These are phyloP conservation scores for Silybum marianum DNA, from an alignment of 129 eudicot species.

Conservation along the genomic window DNA sequence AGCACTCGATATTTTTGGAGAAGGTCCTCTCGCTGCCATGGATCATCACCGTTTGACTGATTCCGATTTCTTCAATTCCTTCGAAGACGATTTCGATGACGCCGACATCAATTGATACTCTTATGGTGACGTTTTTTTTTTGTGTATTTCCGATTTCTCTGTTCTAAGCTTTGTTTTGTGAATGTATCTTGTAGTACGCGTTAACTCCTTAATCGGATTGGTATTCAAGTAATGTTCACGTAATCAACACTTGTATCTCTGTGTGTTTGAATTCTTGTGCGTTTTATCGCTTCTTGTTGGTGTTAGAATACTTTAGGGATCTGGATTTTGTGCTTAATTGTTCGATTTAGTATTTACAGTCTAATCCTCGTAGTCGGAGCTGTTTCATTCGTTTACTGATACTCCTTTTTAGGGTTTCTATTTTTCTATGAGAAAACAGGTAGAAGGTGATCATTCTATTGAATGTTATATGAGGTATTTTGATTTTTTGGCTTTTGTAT, in stretches of 20 bases:
- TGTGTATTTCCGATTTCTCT: not conserved
- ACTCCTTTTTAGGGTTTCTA: constrained; percentile 12
- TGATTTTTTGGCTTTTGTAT: not conserved
- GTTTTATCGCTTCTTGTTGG: constrained; percentile 2
- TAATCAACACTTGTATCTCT: not conserved
- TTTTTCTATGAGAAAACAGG: not conserved
- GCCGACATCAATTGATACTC: constrained; percentile 59
- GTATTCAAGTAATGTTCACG: not conserved
- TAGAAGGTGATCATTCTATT: not conserved
- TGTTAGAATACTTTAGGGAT: not conserved
- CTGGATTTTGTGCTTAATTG: constrained; percentile 5
- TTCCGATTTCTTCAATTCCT: constrained; percentile 72
- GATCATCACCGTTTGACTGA: constrained; percentile 70
- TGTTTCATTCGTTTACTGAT: not conserved
- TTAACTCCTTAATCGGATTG: not conserved
- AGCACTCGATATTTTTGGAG: constrained; percentile 70
- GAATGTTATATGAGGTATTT: not conserved
- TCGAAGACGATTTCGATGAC: constrained; percentile 74
- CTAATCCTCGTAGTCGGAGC: not conserved
- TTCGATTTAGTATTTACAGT: not conserved
- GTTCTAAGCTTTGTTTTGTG: not conserved
- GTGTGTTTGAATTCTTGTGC: constrained; percentile 6
- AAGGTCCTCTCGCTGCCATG: constrained; percentile 51
- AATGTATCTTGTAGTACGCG: not conserved
- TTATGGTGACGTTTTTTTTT: not conserved